phyloP scores from a whole-genome alignment of 2,329 filamentous ascomycete genomes.

The Chalaropsis thielavioides region DNA sequence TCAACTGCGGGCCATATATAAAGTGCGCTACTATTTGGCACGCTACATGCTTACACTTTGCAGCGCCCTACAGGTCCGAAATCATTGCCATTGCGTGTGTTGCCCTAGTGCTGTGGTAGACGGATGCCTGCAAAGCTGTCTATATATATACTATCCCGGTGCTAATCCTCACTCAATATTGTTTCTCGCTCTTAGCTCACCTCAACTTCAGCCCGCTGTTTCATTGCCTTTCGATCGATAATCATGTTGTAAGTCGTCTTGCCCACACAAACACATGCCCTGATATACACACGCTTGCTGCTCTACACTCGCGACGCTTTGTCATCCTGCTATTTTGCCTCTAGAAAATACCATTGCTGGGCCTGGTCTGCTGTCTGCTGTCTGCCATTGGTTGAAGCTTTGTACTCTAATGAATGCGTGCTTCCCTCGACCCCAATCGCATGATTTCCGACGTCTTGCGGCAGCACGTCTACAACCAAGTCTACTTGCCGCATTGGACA shows the following conservation, averaged over 20 bases:
- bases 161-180: not conserved
- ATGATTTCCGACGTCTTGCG: not conserved
- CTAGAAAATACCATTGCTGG: not conserved
- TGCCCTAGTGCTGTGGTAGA: not conserved
- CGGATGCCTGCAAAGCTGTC: not conserved
- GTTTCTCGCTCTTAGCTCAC: not conserved
- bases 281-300: not conserved
- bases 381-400: constrained; percentile 3
- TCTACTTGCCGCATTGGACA: not conserved
- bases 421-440: not conserved
- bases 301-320: not conserved
- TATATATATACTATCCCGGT: not conserved
- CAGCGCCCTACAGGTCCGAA: not conserved
- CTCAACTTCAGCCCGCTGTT: not conserved
- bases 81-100: not conserved
- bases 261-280: not conserved
- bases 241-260: constrained; percentile 1
- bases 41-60: not conserved
- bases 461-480: not conserved
- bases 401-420: constrained; percentile 5
- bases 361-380: not conserved
- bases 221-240: not conserved
- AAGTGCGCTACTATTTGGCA: not conserved
- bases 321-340: not conserved
- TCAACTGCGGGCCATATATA: not conserved